These are phyloP conservation scores for Noccaea caerulescens DNA, from an alignment of 345 rosid species.

Conservation along the genomic window DNA sequence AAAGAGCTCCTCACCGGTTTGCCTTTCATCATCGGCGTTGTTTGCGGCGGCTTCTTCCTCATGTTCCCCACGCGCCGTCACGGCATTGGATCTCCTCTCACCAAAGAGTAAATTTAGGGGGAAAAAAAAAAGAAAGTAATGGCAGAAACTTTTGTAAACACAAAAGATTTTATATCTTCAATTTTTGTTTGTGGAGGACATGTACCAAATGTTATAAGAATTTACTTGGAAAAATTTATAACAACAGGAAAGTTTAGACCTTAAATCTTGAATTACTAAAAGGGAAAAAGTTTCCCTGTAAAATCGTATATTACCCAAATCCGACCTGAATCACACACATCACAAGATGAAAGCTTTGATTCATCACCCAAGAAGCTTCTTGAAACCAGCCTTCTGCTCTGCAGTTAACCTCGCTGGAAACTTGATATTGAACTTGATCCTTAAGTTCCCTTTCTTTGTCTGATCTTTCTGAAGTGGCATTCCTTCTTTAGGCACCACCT, in stretches of 20 bases:
- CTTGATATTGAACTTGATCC: slow-evolving; percentile 63
- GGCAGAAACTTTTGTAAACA: slow-evolving; percentile 19
- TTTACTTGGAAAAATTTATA: slow-evolving; percentile 7
- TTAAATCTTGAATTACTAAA: neutral
- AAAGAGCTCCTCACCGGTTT: slow-evolving; percentile 49
- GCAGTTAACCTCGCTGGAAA: slow-evolving; percentile 58
- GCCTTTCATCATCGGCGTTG: slow-evolving; percentile 56
- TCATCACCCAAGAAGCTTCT: slow-evolving; percentile 48
- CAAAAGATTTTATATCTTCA: slow-evolving; percentile 9
- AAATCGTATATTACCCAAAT: slow-evolving; percentile 17
- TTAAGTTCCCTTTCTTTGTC: slow-evolving; percentile 57
- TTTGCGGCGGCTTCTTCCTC: slow-evolving; percentile 61
- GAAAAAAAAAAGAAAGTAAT: neutral
- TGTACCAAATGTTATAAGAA: slow-evolving; percentile 28
- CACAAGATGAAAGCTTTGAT: slow-evolving; percentile 9
- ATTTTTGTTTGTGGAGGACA: slow-evolving; percentile 29
- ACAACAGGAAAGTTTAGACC: neutral
- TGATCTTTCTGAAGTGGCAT: slow-evolving; percentile 73
- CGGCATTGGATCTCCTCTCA: slow-evolving; percentile 70
- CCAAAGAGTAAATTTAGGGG: slow-evolving; percentile 34
- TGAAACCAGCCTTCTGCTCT: slow-evolving; percentile 62
- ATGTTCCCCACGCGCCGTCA: slow-evolving; percentile 67
- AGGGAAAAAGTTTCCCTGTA: neutral
- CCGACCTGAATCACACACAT: slow-evolving; percentile 11
- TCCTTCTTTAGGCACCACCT: slow-evolving; percentile 57